phyloP scores from a whole-genome alignment of 495 filamentous ascomycete species.

The Aspergillus wentii region DNA sequence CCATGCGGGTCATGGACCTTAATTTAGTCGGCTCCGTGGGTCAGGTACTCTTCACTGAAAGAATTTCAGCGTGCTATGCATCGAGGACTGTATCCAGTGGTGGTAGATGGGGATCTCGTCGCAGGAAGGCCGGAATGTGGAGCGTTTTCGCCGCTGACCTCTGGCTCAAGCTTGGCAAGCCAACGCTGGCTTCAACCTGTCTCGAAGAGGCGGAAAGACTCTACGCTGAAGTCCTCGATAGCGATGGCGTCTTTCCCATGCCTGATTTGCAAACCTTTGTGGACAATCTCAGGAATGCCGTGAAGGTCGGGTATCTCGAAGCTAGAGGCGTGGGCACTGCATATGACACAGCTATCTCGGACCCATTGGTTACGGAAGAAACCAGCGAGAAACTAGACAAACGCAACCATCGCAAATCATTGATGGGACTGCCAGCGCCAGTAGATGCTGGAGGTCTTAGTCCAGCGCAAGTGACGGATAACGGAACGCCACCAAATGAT shows the following conservation, averaged over 20 bases:
- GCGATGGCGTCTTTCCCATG: conserved; percentile 51
- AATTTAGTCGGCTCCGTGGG: conserved; percentile 68
- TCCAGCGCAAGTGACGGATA: conserved; percentile 21
- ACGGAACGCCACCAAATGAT: conserved; percentile 32
- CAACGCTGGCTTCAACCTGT: conserved; percentile 63
- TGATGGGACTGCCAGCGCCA: conserved; percentile 31
- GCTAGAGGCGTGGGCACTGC: conserved; percentile 28
- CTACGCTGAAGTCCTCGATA: conserved; percentile 57
- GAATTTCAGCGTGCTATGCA: conserved; percentile 77
- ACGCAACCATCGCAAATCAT: conserved; percentile 35
- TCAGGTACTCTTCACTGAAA: conserved; percentile 75
- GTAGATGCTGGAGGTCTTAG: conserved; percentile 31
- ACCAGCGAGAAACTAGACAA: conserved; percentile 53
- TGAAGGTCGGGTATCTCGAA: conserved; percentile 49
- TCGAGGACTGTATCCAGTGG: conserved; percentile 60
- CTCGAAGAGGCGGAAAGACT: conserved; percentile 65
- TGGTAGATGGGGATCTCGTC: conserved; percentile 62
- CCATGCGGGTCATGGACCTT: conserved; percentile 70
- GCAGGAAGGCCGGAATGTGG: conserved; percentile 87
- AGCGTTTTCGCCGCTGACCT: conserved; percentile 74
- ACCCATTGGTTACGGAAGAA: conserved; percentile 46
- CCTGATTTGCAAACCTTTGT: conserved; percentile 56
- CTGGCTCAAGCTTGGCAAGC: conserved; percentile 71
- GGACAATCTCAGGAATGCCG: conserved; percentile 52
- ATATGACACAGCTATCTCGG: conserved; percentile 27